A percentile compares a stretch with the other conserved stretches of the same genome.
Conservation (phyloP, 2,329 filamentous ascomycete species). For the Colletotrichum somersetense region DNA sequence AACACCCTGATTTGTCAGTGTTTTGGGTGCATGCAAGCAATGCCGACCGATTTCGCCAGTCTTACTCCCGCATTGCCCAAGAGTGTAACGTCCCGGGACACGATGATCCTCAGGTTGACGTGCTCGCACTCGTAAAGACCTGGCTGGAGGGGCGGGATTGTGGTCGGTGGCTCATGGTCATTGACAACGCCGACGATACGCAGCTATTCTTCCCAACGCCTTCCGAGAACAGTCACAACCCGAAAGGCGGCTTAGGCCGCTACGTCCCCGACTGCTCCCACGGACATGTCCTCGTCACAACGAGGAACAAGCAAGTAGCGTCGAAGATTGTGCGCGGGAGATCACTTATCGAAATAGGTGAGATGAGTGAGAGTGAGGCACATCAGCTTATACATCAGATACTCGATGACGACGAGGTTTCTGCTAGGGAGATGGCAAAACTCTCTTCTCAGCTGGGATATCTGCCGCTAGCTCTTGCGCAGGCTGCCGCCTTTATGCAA, state of each 20-base stretch:
- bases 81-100: background rate
- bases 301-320: background rate
- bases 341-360: background rate
- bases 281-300: slow-evolving; percentile 47
- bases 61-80: background rate
- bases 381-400: background rate
- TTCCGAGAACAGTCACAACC: background rate
- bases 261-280: slow-evolving; percentile 49
- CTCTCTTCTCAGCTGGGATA: background rate
- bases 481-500: slow-evolving; percentile 2
- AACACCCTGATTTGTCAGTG: slow-evolving; percentile 45
- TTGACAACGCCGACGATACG: slow-evolving; percentile 29
- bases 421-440: background rate
- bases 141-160: slow-evolving; percentile 19
- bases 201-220: slow-evolving; percentile 20
- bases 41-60: slow-evolving; percentile 46
- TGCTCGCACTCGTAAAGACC: background rate
- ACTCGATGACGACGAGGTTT: background rate
- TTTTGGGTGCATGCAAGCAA: slow-evolving; percentile 53
- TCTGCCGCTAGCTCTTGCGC: slow-evolving; percentile 1
- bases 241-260: background rate
- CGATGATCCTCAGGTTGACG: background rate
- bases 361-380: background rate
- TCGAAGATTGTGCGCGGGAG: background rate
- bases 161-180: slow-evolving; percentile 40